Percentiles rank a stretch among this genome's conserved stretches.
Conservation (phyloP, 352 stramenopile genomes). For the Phytophthora capsici region DNA sequence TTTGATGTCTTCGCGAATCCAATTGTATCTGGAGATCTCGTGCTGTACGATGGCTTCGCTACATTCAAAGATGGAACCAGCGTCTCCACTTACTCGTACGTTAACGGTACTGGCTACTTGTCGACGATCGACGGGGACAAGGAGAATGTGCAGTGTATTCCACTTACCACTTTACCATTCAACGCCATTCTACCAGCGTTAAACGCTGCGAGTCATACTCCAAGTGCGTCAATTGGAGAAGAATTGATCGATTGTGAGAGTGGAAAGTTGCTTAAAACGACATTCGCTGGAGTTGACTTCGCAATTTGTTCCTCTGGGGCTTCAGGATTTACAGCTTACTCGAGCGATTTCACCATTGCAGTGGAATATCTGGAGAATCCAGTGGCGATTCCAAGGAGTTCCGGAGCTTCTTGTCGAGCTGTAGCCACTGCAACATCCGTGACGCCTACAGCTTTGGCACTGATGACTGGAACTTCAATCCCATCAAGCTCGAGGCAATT, state of each 20-base stretch:
- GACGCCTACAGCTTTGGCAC: slow-evolving; percentile 15
- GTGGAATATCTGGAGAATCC: slow-evolving; percentile 28
- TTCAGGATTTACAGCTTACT: slow-evolving; percentile 36
- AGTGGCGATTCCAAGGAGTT: slow-evolving; percentile 4
- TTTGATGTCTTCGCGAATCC: slow-evolving; percentile 45
- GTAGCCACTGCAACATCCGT: slow-evolving; percentile 5
- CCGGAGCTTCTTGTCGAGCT: slow-evolving; percentile 7
- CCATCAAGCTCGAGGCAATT: slow-evolving; percentile 15
- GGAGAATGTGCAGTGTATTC: slow-evolving; percentile 21
- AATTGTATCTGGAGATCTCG: slow-evolving; percentile 21
- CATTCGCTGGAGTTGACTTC: slow-evolving; percentile 31
- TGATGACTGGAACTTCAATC: slow-evolving; percentile 15
- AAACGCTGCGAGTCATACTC: slow-evolving; percentile 15
- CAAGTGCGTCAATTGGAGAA: slow-evolving; percentile 15
- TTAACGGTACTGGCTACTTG: slow-evolving; percentile 31
- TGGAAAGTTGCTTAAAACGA: slow-evolving; percentile 36
- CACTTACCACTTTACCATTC: slow-evolving; percentile 21
- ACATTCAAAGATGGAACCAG: slow-evolving; percentile 21
- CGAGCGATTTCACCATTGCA: slow-evolving; percentile 40
- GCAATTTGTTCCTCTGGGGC: slow-evolving; percentile 29
- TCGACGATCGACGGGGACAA: slow-evolving; percentile 1
- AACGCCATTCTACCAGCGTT: slow-evolving; percentile 30
- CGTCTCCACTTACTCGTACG: slow-evolving; percentile 32
- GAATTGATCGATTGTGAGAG: slow-evolving; percentile 26
- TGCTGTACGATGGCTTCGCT: slow-evolving; percentile 41